These are phyloP conservation scores for Wolfiporia cocos DNA, from an alignment of 1,284 basidiomycete genomes.

Conservation along the genomic window DNA sequence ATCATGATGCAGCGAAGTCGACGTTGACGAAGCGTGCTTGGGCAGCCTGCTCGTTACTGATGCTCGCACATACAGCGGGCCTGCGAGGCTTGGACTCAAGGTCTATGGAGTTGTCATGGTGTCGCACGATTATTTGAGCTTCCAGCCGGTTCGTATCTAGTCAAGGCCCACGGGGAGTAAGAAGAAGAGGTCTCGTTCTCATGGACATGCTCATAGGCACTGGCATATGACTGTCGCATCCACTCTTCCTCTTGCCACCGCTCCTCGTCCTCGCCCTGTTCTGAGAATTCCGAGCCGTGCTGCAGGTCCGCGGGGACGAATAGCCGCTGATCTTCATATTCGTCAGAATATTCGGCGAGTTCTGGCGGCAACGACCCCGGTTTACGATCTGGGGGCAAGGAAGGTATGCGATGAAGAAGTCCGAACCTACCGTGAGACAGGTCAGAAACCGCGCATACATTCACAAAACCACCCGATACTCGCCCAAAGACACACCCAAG, in stretches of 20 bases:
- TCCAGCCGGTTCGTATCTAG: constrained; percentile 13
- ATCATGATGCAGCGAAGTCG: too few species aligned
- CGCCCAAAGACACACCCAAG: constrained; percentile 93
- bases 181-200: constrained; percentile 24
- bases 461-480: constrained; percentile 24
- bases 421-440: constrained; percentile 48
- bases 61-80: too few species aligned
- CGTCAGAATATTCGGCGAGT: constrained; percentile 39
- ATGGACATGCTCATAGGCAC: constrained; percentile 20
- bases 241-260: constrained; percentile 37
- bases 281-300: constrained; percentile 22
- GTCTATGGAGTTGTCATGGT: too few species aligned
- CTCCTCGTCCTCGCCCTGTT: constrained; percentile 32
- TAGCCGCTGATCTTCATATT: constrained; percentile 55
- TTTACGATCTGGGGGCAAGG: constrained; percentile 46
- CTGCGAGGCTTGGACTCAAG: too few species aligned
- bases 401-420: constrained; percentile 86
- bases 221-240: constrained; percentile 28
- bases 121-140: too few species aligned
- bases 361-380: constrained; percentile 50
- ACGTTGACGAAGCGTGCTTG: too few species aligned
- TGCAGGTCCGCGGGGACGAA: constrained; percentile 66
- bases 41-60: too few species aligned
- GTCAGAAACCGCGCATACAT: constrained; percentile 6
- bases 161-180: constrained; percentile 14